Conservation (phyloP, 441 rosid genomes). For the Adansonia madagascariensis region DNA sequence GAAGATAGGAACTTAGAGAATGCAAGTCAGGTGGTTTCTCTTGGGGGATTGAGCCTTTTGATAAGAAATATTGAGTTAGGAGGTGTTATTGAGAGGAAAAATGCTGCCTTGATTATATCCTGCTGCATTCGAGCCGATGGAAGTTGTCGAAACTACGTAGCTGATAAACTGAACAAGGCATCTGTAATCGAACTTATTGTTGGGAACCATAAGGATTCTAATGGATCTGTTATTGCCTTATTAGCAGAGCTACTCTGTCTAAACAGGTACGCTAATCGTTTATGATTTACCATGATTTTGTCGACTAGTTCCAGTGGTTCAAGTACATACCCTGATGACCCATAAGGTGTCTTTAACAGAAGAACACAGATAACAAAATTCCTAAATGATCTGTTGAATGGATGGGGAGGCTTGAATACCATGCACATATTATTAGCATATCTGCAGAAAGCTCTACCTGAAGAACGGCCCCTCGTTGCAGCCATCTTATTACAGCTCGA, state of each 20-base stretch:
- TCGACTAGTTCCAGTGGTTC: background rate
- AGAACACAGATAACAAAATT: constrained; percentile 44
- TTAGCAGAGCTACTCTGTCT: constrained; percentile 54
- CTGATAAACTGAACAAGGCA: constrained; percentile 45
- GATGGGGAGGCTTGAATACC: constrained; percentile 54
- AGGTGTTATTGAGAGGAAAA: constrained; percentile 41
- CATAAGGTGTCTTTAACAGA: constrained; percentile 33
- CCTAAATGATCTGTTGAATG: constrained; percentile 40
- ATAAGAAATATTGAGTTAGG: constrained; percentile 41
- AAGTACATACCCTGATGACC: constrained; percentile 20
- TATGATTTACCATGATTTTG: background rate
- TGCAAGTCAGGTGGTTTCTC: constrained; percentile 52
- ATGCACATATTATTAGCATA: constrained; percentile 55
- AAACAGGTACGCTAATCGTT: constrained; percentile 41
- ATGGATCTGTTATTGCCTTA: constrained; percentile 37
- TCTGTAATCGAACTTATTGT: constrained; percentile 57
- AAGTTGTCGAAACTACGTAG: constrained; percentile 53
- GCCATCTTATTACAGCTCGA: constrained; percentile 61
- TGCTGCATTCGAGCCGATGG: constrained; percentile 54
- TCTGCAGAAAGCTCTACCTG: constrained; percentile 49
- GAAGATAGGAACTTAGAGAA: constrained; percentile 67
- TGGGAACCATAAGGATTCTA: constrained; percentile 36
- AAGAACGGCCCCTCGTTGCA: constrained; percentile 59
- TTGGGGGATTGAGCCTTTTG: constrained; percentile 57
- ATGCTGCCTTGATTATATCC: constrained; percentile 43